A percentile compares a stretch with the other conserved stretches of the same genome.
Conservation (phyloP, 495 filamentous ascomycete genomes). For the Xylaria scruposa region DNA sequence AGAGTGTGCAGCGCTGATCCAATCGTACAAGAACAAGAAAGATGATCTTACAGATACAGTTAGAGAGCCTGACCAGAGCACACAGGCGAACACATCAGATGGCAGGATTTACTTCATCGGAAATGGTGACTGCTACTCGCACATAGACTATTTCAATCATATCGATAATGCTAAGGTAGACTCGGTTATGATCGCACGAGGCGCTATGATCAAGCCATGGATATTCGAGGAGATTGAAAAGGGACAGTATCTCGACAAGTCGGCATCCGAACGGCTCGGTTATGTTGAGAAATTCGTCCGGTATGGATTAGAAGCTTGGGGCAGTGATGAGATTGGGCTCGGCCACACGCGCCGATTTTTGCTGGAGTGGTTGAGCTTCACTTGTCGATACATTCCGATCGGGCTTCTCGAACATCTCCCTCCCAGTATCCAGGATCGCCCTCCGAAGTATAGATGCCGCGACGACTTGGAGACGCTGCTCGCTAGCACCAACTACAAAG, state of each 20-base stretch:
- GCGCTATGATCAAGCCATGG: slow-evolving; percentile 96
- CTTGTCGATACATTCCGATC: slow-evolving; percentile 86
- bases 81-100: slow-evolving; percentile 58
- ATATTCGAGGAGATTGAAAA: slow-evolving; percentile 93
- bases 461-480: slow-evolving; percentile 92
- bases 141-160: slow-evolving; percentile 83
- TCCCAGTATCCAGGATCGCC: slow-evolving; percentile 83
- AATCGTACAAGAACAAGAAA: slow-evolving; percentile 70
- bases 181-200: slow-evolving; percentile 88
- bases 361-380: slow-evolving; percentile 94
- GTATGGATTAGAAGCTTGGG: slow-evolving; percentile 93
- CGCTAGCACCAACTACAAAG: slow-evolving; percentile 86
- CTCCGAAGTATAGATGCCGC: slow-evolving; percentile 80
- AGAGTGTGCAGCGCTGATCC: slow-evolving; percentile 84
- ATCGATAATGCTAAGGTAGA: slow-evolving; percentile 80
- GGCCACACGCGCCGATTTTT: slow-evolving; percentile 89
- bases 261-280: slow-evolving; percentile 81
- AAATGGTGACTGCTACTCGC: slow-evolving; percentile 95
- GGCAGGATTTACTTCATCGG: slow-evolving; percentile 85
- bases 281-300: slow-evolving; percentile 86
- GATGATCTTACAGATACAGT: slow-evolving; percentile 75
- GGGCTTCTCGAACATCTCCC: slow-evolving; percentile 88
- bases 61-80: slow-evolving; percentile 72
- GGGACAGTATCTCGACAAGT: slow-evolving; percentile 94
- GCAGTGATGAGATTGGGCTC: slow-evolving; percentile 89